Base-by-base conservation (phyloP, 768 basidiomycete species). In the Serendipita indica region DNA sequence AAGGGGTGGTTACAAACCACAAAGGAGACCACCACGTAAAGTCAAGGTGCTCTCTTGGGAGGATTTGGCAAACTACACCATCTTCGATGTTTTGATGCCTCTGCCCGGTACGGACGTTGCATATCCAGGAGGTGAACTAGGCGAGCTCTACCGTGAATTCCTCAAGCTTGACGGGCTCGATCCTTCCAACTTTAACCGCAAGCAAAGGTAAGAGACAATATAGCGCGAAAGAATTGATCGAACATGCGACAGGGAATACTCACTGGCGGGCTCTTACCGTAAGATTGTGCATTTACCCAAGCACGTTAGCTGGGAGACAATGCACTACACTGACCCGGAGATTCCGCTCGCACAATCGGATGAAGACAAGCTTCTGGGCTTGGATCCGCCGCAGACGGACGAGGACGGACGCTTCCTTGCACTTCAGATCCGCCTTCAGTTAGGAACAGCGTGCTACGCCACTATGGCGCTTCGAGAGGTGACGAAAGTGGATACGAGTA, bases 61-160 rank as follows among this genome's bases (percentile, higher is more conserved):
- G 16, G 89, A 97, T 67, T 69, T 91, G 45, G 74, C 80, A 65
- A 81, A 85, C 59, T 86, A 92, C 70, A 80, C 83, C 14, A 89
- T 98, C 62, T 89, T 90, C 66, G 94, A 99, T 70, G 87, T 98
- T 59, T 80, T 98, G 62, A 89, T 98, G 84, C 93, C 96, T n/a
- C 73, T 98, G 18, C 93, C 96, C 28, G 96, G 96, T 2, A 90
- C 82, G 63, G 89, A 94, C 65, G 89, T 98, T 18, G 84, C 85
- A 33, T 97, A 89, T 68, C 96, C 96, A 0, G 86, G 84, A 2
- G 92, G 92, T 12, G 64, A 74, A 18, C 79, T 97, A n/a, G 90
- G 92, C 25, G 84, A 93, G 64, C 77, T 81, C 56, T 97, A 94
- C 69, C 76, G 75, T 61, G 80, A 86, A 66, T 91, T 88, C 67